Conservation (phyloP, 1,284 basidiomycete genomes). For the Cystobasidiaceae sp. region DNA sequence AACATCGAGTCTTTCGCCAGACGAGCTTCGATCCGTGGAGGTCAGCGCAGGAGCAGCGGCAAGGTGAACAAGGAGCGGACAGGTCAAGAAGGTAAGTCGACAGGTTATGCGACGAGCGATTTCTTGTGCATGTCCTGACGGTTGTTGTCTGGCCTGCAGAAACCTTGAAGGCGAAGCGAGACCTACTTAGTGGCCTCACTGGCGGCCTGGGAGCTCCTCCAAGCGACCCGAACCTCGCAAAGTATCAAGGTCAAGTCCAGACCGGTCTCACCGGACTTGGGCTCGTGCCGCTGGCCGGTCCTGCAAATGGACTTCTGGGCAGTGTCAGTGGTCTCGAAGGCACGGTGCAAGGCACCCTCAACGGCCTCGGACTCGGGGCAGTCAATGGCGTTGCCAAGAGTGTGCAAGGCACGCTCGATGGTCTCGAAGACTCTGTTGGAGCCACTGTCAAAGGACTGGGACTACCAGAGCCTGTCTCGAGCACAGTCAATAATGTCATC, state of each 20-base stretch:
- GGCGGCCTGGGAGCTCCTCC: too few relatives aligned
- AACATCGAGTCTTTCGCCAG: neutral
- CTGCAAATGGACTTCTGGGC: neutral
- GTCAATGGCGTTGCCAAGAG: conserved; percentile 3
- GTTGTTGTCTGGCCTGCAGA: too few relatives aligned
- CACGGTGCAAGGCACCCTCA: neutral
- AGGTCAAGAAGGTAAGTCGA: neutral
- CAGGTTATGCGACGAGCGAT: too few relatives aligned
- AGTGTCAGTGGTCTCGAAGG: neutral
- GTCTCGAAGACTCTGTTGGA: neutral
- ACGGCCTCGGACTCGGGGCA: conserved; percentile 14
- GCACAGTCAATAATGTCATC: conserved; percentile 5
- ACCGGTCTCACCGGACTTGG: neutral
- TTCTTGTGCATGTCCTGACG: too few relatives aligned
- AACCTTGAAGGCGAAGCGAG: too few relatives aligned
- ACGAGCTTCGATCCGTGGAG: neutral
- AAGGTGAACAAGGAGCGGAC: neutral
- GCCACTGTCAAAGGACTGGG: conserved; percentile 3
- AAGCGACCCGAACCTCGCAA: neutral
- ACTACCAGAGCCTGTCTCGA: conserved; percentile 2
- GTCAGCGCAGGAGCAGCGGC: neutral
- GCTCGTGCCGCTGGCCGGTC: neutral
- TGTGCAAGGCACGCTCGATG: neutral
- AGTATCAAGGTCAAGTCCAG: neutral
- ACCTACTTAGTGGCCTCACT: too few relatives aligned